phyloP scores from a whole-genome alignment of 805 yeast genomes.

The Ogataea chonburiensis region DNA sequence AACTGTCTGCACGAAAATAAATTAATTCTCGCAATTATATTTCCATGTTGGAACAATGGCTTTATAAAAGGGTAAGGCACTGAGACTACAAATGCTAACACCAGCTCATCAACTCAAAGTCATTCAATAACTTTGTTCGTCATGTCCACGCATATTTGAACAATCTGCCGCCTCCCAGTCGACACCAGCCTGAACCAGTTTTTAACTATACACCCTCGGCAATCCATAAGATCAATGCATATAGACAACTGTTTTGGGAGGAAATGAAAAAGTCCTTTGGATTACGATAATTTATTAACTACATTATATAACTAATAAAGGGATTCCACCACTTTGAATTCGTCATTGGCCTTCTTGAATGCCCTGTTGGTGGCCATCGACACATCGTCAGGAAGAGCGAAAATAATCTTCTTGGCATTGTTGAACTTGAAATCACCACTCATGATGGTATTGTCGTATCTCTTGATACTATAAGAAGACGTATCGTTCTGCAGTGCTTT shows the following conservation, averaged over 20 bases:
- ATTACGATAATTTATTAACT: conserved; percentile 30
- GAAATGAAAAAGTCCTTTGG: conserved; percentile 59
- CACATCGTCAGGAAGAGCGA: conserved; percentile 76
- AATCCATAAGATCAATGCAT: conserved; percentile 60
- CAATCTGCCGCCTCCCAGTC: conserved; percentile 49
- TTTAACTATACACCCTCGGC: conserved; percentile 44
- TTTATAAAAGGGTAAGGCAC: conserved; percentile 33
- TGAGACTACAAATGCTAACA: conserved; percentile 1
- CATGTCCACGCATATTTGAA: conserved; percentile 63
- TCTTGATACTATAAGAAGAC: conserved; percentile 59
- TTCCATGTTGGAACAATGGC: conserved; percentile 49
- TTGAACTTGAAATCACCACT: conserved; percentile 81
- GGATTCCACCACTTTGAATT: conserved; percentile 30
- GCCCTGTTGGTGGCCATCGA: conserved; percentile 61
- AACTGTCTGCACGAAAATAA: too few relatives aligned
- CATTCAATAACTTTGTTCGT: conserved; percentile 63
- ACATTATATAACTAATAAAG: conserved; percentile 20
- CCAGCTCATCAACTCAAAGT: conserved; percentile 52
- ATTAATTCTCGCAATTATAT: too few relatives aligned
- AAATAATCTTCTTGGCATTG: conserved; percentile 64
- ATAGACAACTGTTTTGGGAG: conserved; percentile 53
- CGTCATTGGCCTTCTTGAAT: conserved; percentile 51
- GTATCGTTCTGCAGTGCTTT: conserved; percentile 54
- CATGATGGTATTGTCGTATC: conserved; percentile 58
- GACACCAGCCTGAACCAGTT: conserved; percentile 14